Evolutionary conservation across 371 early-diverging fungal species (phyloP).

Genomic region (Rhizopus microsporus): DNA sequence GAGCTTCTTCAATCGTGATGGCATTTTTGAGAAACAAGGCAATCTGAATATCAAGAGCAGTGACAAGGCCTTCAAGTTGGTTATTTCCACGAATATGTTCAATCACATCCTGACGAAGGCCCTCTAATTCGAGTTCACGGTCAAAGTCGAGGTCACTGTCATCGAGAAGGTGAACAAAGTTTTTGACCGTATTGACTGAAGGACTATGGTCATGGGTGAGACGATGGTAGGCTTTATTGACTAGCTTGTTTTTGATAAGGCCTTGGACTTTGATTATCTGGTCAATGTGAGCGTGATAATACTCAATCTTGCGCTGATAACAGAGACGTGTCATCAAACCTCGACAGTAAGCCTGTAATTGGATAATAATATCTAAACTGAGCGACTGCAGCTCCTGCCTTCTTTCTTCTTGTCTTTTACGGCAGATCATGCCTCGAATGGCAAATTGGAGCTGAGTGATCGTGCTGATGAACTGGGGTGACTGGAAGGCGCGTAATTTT

Average conservation of each 20-base stretch:
- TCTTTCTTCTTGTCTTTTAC: slow-evolving; percentile 40
- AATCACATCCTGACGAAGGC: slow-evolving; percentile 82
- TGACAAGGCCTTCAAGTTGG: slow-evolving; percentile 78
- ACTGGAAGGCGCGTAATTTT: slow-evolving; percentile 7
- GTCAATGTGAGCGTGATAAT: slow-evolving; percentile 67
- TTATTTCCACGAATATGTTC: slow-evolving; percentile 90
- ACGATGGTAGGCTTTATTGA: slow-evolving; percentile 78
- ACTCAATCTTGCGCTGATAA: slow-evolving; percentile 59
- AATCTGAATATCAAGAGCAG: slow-evolving; percentile 94
- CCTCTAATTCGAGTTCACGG: slow-evolving; percentile 88
- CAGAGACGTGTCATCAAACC: slow-evolving; percentile 64
- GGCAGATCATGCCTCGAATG: slow-evolving; percentile 59
- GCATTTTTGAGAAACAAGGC: slow-evolving; percentile 96
- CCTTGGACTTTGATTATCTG: slow-evolving; percentile 87
- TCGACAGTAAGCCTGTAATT: slow-evolving; percentile 76
- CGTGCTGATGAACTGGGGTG: slow-evolving; percentile 19
- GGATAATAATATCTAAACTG: slow-evolving; percentile 28
- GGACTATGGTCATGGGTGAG: slow-evolving; percentile 79
- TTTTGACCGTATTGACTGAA: slow-evolving; percentile 77
- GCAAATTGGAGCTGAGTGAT: slow-evolving; percentile 65
- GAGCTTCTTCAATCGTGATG: slow-evolving; percentile 91
- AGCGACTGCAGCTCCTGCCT: slow-evolving; percentile 16
- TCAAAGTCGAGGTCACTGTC: slow-evolving; percentile 92
- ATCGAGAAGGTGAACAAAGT: slow-evolving; percentile 88
- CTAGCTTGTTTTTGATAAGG: slow-evolving; percentile 79